A percentile compares a stretch with the other conserved stretches of the same genome.
Evolutionary conservation across 2,329 filamentous ascomycete genomes (phyloP).

Genomic region (Scytalidium lignicola): DNA sequence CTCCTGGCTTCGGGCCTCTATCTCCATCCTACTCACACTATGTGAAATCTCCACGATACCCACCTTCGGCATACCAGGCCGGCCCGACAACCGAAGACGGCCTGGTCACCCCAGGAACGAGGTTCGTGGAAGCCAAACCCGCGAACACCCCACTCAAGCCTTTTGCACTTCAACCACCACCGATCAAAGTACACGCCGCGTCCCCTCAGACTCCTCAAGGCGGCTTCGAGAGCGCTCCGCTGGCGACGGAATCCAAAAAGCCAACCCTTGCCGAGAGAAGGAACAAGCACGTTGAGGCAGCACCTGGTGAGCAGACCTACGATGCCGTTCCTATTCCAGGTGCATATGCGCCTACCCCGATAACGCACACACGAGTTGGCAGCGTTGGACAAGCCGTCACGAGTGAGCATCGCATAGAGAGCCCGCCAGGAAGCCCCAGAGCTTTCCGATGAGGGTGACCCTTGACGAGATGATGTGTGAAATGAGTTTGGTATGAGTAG

Average conservation of each 20-base stretch:
- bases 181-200: conserved; percentile 69
- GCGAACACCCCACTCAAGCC: conserved; percentile 53
- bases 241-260: conserved; percentile 18
- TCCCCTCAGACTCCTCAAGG: conserved; percentile 65
- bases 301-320: conserved; percentile 78
- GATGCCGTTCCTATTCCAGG: conserved; percentile 84
- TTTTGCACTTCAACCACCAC: conserved; percentile 87
- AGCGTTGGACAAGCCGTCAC: conserved; percentile 26
- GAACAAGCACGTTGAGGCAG: conserved; percentile 62
- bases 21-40: conserved; percentile 45
- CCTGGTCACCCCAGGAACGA: conserved; percentile 41
- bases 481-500: not conserved
- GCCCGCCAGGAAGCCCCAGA: conserved; percentile 25
- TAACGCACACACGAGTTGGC: conserved; percentile 27
- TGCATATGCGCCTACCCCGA: conserved; percentile 57
- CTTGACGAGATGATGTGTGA: not conserved
- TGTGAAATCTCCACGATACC: conserved; percentile 49
- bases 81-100: conserved; percentile 47
- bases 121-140: conserved; percentile 58
- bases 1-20: conserved; percentile 77
- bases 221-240: conserved; percentile 50
- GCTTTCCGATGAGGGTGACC: conserved; percentile 15
- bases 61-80: conserved; percentile 48
- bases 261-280: conserved; percentile 23
- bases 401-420: conserved; percentile 24